A percentile compares a stretch with the other conserved stretches of the same genome.
These are phyloP conservation scores for Halophytophthora polymorphica DNA, from an alignment of 352 stramenopile species.

Conservation along the genomic window DNA sequence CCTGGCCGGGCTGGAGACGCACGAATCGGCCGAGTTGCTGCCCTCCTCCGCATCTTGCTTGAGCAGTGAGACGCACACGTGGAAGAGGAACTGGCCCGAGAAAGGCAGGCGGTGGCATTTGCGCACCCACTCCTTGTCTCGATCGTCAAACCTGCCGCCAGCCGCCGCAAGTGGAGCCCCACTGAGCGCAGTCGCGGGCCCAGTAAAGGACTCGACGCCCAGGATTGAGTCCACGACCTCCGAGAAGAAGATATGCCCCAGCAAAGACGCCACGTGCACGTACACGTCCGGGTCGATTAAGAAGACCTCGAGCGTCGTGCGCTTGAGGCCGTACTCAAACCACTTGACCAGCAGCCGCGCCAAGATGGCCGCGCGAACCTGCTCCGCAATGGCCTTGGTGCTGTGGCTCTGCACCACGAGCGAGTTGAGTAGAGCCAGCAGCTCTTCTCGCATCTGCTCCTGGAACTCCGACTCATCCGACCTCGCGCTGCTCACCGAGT, in stretches of 20 bases:
- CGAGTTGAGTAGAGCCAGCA: constrained; percentile 57
- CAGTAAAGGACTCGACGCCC: constrained; percentile 11
- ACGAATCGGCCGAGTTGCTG: constrained; percentile 2
- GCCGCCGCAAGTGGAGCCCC: background rate
- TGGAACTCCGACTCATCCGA: constrained; percentile 47
- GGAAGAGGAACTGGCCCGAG: constrained; percentile 78
- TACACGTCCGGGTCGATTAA: constrained; percentile 64
- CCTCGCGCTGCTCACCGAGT: constrained; percentile 17
- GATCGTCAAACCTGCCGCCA: constrained; percentile 56
- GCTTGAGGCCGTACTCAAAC: constrained; percentile 70
- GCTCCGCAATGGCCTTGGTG: constrained; percentile 28
- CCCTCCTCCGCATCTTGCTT: constrained; percentile 23
- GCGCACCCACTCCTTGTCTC: constrained; percentile 71
- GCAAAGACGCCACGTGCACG: constrained; percentile 46
- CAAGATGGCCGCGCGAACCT: constrained; percentile 64
- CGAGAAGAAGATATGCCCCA: constrained; percentile 77
- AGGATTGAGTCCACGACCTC: constrained; percentile 59
- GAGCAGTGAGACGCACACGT: constrained; percentile 63
- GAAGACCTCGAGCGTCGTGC: constrained; percentile 57
- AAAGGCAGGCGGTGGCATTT: constrained; percentile 76
- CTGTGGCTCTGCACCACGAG: constrained; percentile 53
- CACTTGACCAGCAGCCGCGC: constrained; percentile 80
- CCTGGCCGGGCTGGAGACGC: constrained; percentile 1
- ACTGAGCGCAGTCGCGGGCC: constrained; percentile 7
- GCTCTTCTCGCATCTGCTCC: constrained; percentile 55